Conservation (phyloP, 228 moss, liverwort and hornwort genomes). For the Sphagnum fallax region DNA sequence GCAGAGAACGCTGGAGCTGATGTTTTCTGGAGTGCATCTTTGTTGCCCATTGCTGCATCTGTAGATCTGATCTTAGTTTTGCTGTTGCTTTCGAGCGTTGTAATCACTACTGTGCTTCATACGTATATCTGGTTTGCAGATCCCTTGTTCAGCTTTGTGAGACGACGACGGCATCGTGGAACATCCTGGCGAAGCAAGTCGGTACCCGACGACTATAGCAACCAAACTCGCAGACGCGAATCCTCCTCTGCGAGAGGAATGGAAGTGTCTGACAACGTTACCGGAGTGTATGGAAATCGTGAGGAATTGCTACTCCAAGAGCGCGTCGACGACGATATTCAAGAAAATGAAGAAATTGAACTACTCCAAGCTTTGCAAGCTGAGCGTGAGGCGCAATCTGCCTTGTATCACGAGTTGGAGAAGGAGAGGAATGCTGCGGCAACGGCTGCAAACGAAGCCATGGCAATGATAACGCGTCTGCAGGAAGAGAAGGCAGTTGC, state of each 20-base stretch:
- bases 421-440: slow-evolving; percentile 75
- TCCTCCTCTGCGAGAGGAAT: too few relatives aligned
- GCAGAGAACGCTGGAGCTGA: slow-evolving; percentile 3
- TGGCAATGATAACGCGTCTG: slow-evolving; percentile 92
- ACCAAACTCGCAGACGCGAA: background rate
- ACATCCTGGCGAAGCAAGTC: background rate
- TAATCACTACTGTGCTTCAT: slow-evolving; percentile 36
- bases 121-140: slow-evolving; percentile 29
- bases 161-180: background rate
- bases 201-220: background rate
- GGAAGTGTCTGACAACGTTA: too few relatives aligned
- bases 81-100: slow-evolving; percentile 38
- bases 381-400: slow-evolving; percentile 60
- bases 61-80: slow-evolving; percentile 36
- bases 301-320: background rate
- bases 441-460: slow-evolving; percentile 88
- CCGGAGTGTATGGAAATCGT: too few relatives aligned
- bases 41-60: slow-evolving; percentile 19
- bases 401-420: slow-evolving; percentile 70
- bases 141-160: slow-evolving; percentile 10
- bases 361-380: slow-evolving; percentile 45
- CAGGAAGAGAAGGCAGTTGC: slow-evolving; percentile 87
- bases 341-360: slow-evolving; percentile 18
- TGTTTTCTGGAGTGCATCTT: slow-evolving; percentile 30
- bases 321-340: background rate